These are phyloP conservation scores for Trifolium repens DNA, from an alignment of 306 rosid genomes.

Conservation along the genomic window DNA sequence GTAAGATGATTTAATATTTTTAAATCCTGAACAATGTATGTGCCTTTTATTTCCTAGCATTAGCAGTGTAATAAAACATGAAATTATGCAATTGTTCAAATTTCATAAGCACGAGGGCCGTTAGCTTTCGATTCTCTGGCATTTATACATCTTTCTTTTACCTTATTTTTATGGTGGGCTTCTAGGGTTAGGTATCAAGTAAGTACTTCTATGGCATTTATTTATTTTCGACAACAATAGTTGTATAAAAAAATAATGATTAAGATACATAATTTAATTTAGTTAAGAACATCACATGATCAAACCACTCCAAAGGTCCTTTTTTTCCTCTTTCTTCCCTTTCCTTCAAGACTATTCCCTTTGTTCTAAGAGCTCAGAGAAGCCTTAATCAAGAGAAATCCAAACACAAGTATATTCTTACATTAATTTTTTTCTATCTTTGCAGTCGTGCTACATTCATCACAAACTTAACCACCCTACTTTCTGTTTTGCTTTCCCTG, in stretches of 20 bases:
- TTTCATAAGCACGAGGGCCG: neutral
- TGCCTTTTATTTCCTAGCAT: neutral
- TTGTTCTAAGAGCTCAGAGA: neutral
- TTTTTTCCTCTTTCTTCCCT: neutral
- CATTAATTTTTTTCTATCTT: neutral
- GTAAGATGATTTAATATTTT: constrained; percentile 12
- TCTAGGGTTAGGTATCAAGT: too few relatives aligned
- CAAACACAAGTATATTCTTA: neutral
- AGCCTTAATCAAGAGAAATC: neutral
- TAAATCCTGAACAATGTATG: constrained; percentile 10
- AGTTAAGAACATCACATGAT: neutral
- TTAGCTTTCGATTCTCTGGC: too few relatives aligned
- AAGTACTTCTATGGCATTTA: too few relatives aligned
- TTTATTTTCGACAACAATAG: neutral
- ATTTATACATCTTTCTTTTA: too few relatives aligned
- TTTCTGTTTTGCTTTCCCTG: neutral
- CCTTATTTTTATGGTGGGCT: too few relatives aligned
- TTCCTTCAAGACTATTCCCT: neutral
- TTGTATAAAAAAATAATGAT: neutral
- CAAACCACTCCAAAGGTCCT: neutral
- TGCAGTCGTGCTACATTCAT: neutral
- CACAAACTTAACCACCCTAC: neutral
- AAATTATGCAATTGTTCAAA: neutral
- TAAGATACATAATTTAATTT: neutral
- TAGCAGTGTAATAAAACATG: constrained; percentile 1